Conservation (phyloP, 345 rosid species). For the Lepidium africanum region DNA sequence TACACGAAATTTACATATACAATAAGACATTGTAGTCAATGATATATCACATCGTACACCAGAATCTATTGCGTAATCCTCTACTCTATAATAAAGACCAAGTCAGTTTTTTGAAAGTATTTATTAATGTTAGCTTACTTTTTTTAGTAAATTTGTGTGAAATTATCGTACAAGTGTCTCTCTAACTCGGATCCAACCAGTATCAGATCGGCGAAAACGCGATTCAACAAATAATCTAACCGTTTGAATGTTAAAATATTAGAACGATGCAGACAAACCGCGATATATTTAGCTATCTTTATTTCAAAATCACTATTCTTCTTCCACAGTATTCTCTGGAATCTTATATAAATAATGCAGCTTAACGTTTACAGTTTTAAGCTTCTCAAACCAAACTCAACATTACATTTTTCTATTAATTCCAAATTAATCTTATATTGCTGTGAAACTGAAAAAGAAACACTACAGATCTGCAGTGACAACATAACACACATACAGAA, state of each 20-base stretch:
- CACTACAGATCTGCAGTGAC: neutral
- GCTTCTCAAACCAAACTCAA: neutral
- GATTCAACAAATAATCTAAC: neutral
- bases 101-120: neutral
- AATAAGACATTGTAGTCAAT: conserved; percentile 5
- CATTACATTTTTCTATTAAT: neutral
- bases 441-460: neutral
- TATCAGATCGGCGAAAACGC: too few relatives aligned
- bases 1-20: neutral
- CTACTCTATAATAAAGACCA: neutral
- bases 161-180: neutral
- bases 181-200: neutral
- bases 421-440: neutral
- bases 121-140: neutral
- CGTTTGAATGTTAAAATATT: neutral
- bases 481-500: too few relatives aligned
- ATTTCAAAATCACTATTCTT: too few relatives aligned
- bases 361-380: neutral
- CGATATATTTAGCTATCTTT: neutral
- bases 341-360: too few relatives aligned
- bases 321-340: too few relatives aligned
- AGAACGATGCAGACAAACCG: neutral
- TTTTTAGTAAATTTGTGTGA: neutral
- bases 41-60: conserved; percentile 14
- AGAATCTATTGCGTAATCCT: conserved; percentile 8